Conservation (phyloP, 1,284 basidiomycete species). For the Ustilago sp. region DNA sequence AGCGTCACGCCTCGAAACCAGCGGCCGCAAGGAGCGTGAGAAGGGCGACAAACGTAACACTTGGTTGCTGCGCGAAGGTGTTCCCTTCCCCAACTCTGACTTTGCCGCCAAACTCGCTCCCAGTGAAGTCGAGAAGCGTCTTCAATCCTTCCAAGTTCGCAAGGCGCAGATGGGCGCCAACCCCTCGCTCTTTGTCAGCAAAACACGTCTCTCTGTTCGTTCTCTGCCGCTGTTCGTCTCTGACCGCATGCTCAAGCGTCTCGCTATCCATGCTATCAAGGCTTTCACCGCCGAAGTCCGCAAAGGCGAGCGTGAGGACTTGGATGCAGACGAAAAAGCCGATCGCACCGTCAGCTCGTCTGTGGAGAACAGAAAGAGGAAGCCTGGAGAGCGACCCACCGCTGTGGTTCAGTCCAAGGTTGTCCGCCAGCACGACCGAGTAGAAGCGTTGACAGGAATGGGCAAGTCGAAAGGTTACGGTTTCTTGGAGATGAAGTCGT, state of each 20-base stretch:
- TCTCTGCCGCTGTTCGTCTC: constrained; percentile 91
- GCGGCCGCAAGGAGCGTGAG: constrained; percentile 80
- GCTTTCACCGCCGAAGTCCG: constrained; percentile 85
- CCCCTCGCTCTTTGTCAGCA: constrained; percentile 91
- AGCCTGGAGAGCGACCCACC: constrained; percentile 73
- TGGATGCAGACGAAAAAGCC: constrained; percentile 81
- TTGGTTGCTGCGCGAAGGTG: constrained; percentile 90
- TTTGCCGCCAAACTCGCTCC: constrained; percentile 48
- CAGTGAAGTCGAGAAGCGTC: constrained; percentile 59
- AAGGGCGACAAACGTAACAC: constrained; percentile 96
- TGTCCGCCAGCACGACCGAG: constrained; percentile 84
- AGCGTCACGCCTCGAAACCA: constrained; percentile 86
- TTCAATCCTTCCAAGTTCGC: constrained; percentile 61
- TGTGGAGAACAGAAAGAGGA: constrained; percentile 64
- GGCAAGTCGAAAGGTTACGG: constrained; percentile 93
- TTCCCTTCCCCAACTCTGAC: constrained; percentile 63
- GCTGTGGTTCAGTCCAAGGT: constrained; percentile 86
- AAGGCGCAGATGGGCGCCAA: constrained; percentile 76
- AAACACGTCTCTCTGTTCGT: constrained; percentile 90
- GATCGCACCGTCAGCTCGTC: constrained; percentile 62
- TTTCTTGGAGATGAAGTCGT: constrained; percentile 89
- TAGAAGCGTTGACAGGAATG: constrained; percentile 86
- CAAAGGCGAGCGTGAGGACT: constrained; percentile 74
- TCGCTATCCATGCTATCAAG: constrained; percentile 84
- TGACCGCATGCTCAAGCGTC: constrained; percentile 86